phyloP scores from a whole-genome alignment of 495 filamentous ascomycete genomes.

The Aspergillus panamensis region DNA sequence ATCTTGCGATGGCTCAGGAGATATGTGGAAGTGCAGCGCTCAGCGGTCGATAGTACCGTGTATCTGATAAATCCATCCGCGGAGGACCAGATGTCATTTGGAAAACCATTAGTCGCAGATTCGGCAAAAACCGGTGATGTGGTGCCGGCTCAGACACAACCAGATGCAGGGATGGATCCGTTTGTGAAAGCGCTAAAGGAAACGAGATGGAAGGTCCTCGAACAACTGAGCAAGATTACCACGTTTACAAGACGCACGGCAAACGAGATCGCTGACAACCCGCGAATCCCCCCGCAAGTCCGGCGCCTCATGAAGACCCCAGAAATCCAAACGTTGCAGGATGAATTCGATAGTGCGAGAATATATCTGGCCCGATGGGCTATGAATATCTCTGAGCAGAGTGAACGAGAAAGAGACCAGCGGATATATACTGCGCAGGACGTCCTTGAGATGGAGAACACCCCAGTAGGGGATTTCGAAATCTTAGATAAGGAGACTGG shows the following conservation, averaged over 20 bases:
- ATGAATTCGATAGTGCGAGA: conserved; percentile 94
- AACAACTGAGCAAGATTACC: conserved; percentile 93
- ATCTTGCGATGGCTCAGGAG: conserved; percentile 84
- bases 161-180: conserved; percentile 87
- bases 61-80: conserved; percentile 85
- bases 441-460: conserved; percentile 89
- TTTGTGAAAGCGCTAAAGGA: conserved; percentile 94
- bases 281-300: conserved; percentile 81
- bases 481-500: conserved; percentile 78
- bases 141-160: conserved; percentile 31
- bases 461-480: conserved; percentile 92
- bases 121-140: conserved; percentile 29
- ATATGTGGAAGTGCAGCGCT: conserved; percentile 79
- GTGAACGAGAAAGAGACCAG: conserved; percentile 76
- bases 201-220: conserved; percentile 90
- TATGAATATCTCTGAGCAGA: conserved; percentile 97
- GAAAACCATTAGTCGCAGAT: conserved; percentile 46
- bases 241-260: conserved; percentile 91
- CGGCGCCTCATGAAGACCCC: conserved; percentile 82
- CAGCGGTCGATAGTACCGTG: conserved; percentile 76
- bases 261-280: conserved; percentile 85
- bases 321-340: conserved; percentile 90
- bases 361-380: conserved; percentile 95
- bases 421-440: conserved; percentile 92
- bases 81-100: conserved; percentile 81